These are phyloP conservation scores for Wickerhamiella siamensis DNA, from an alignment of 805 yeast genomes.

Conservation along the genomic window DNA sequence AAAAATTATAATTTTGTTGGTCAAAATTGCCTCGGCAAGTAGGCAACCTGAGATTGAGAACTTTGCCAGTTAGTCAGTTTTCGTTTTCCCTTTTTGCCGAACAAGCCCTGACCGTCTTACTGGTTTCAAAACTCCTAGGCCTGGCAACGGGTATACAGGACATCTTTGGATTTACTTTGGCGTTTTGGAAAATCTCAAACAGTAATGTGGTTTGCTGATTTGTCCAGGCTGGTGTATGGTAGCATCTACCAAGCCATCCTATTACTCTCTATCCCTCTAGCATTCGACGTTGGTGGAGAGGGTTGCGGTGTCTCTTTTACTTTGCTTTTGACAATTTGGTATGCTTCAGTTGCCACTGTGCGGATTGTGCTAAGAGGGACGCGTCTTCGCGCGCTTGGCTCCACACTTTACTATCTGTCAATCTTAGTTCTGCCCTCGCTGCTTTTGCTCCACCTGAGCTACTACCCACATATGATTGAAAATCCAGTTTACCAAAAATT, in stretches of 20 bases:
- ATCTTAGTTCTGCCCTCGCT: constrained; percentile 72
- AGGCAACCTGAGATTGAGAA: too few species aligned
- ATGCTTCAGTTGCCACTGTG: constrained; percentile 59
- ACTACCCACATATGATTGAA: constrained; percentile 17
- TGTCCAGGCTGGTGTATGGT: not conserved
- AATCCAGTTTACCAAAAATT: constrained; percentile 24
- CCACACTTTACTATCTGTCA: constrained; percentile 54
- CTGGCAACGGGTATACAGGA: too few species aligned
- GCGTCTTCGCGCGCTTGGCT: constrained; percentile 25
- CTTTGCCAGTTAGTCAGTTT: too few species aligned
- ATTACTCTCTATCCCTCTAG: constrained; percentile 67
- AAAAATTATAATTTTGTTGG: too few species aligned
- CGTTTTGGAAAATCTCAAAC: too few species aligned
- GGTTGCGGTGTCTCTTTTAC: constrained; percentile 80
- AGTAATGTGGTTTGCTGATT: not conserved
- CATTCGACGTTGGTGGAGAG: constrained; percentile 88
- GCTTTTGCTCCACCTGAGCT: constrained; percentile 38
- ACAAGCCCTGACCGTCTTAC: too few species aligned
- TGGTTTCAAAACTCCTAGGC: too few species aligned
- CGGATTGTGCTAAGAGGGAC: constrained; percentile 37
- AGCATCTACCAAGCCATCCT: constrained; percentile 3
- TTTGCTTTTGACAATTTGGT: constrained; percentile 53
- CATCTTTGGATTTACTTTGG: too few species aligned
- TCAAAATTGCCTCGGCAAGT: too few species aligned
- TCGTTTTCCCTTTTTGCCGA: too few species aligned